phyloP scores from a whole-genome alignment of 2,329 filamentous ascomycete genomes.

The Colletotrichum musicola region DNA sequence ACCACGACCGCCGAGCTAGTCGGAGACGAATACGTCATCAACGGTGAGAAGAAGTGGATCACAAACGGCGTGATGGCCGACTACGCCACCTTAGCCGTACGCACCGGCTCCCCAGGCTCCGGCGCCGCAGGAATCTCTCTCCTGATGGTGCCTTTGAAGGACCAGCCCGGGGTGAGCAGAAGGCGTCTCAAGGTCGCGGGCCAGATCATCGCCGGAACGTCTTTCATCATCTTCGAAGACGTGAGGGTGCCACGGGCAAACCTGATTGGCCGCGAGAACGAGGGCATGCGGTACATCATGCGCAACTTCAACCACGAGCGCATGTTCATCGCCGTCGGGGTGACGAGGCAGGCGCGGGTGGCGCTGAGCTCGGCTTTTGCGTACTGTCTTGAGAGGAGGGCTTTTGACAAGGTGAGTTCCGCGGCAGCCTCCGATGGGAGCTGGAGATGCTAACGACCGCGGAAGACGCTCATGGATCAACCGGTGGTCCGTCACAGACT shows the following conservation, averaged over 20 bases:
- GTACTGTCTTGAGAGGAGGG: conserved; percentile 54
- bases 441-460: too few relatives aligned
- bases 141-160: conserved; percentile 78
- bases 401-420: conserved; percentile 52
- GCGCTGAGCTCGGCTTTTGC: conserved; percentile 52
- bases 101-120: conserved; percentile 71
- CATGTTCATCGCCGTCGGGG: conserved; percentile 73
- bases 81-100: conserved; percentile 77
- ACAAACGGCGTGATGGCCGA: conserved; percentile 80
- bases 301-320: conserved; percentile 86
- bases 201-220: conserved; percentile 75
- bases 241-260: conserved; percentile 79
- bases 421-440: too few relatives aligned
- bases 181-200: conserved; percentile 76
- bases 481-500: conserved; percentile 80
- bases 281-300: conserved; percentile 82
- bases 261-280: conserved; percentile 76
- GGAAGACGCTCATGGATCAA: conserved; percentile 75
- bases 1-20: conserved; percentile 74
- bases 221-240: conserved; percentile 82
- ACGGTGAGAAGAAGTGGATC: conserved; percentile 86
- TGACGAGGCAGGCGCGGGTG: conserved; percentile 68
- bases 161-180: conserved; percentile 75
- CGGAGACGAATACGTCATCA: conserved; percentile 77
- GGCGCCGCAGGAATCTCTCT: conserved; percentile 74